Conservation (phyloP, 352 stramenopile species). For the Phytophthora idaei region DNA sequence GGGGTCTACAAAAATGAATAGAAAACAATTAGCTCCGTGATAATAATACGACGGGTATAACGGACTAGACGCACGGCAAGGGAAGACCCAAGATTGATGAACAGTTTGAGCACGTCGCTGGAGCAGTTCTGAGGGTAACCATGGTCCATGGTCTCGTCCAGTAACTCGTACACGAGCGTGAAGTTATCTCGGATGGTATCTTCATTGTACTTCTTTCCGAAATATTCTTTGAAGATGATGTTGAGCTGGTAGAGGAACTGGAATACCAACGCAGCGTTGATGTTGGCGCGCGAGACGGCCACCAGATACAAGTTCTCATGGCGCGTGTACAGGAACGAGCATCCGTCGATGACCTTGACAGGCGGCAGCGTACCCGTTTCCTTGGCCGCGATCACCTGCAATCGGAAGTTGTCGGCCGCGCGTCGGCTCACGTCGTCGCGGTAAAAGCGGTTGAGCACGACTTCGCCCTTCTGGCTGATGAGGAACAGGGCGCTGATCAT, state of each 20-base stretch:
- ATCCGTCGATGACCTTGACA: conserved; percentile 96
- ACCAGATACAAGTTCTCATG: conserved; percentile 99
- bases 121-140: conserved; percentile 98
- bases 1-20: conserved; percentile 66
- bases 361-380: conserved; percentile 95
- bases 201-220: conserved; percentile 97
- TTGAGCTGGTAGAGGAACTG: conserved; percentile 97
- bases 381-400: conserved; percentile 96
- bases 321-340: conserved; percentile 97
- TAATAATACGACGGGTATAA: not conserved
- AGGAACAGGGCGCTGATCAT: conserved; percentile 87
- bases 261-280: conserved; percentile 96
- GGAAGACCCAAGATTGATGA: conserved; percentile 96
- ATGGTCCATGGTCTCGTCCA: conserved; percentile 99
- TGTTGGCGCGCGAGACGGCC: conserved; percentile 96
- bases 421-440: conserved; percentile 79
- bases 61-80: conserved; percentile 38
- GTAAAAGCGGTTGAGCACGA: conserved; percentile 86
- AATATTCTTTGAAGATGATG: conserved; percentile 97
- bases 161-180: conserved; percentile 98
- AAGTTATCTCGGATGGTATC: conserved; percentile 98
- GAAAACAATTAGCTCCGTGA: not conserved
- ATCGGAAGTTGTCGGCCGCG: conserved; percentile 69
- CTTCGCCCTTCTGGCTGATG: conserved; percentile 83
- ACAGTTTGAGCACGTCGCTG: conserved; percentile 97